Percentiles rank a stretch among this genome's conserved stretches.
phyloP scores from a whole-genome alignment of 306 rosid genomes.

The Begonia loranthoides region DNA sequence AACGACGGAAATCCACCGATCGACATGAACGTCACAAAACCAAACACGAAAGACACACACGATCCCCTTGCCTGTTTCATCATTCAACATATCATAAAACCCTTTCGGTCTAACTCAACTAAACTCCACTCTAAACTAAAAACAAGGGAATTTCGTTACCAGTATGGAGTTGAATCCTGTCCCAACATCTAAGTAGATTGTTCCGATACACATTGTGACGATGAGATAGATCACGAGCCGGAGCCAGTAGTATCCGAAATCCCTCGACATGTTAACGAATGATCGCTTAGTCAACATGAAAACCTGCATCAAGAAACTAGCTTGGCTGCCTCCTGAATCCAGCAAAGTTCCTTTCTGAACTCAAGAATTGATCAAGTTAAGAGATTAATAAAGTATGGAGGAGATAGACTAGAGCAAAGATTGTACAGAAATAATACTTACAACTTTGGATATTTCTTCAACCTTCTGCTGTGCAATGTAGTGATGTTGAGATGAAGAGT shows the following conservation, averaged over 20 bases:
- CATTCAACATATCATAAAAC: neutral
- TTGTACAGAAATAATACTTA: slow-evolving; percentile 25
- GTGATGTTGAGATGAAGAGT: slow-evolving; percentile 57
- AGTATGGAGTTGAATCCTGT: slow-evolving; percentile 79
- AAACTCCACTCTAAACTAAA: too few species aligned
- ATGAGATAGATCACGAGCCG: slow-evolving; percentile 87
- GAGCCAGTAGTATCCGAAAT: slow-evolving; percentile 96
- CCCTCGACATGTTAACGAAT: slow-evolving; percentile 92
- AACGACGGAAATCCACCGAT: slow-evolving; percentile 98
- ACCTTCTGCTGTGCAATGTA: slow-evolving; percentile 67
- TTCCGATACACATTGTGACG: slow-evolving; percentile 80
- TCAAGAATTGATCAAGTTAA: neutral
- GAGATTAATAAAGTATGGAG: neutral
- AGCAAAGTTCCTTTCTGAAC: slow-evolving; percentile 82
- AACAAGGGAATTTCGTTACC: slow-evolving; percentile 24
- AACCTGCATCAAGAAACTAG: slow-evolving; percentile 80
- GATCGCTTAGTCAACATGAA: slow-evolving; percentile 76
- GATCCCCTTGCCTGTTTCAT: slow-evolving; percentile 85
- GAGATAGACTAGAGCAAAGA: neutral
- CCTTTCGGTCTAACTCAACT: too few species aligned
- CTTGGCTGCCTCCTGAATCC: slow-evolving; percentile 93
- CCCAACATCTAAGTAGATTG: slow-evolving; percentile 76
- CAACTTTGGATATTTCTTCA: slow-evolving; percentile 71
- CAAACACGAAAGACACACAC: slow-evolving; percentile 93
- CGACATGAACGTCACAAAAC: slow-evolving; percentile 93